These are phyloP conservation scores for Candida krabiensis DNA, from an alignment of 805 yeast species.

Conservation along the genomic window DNA sequence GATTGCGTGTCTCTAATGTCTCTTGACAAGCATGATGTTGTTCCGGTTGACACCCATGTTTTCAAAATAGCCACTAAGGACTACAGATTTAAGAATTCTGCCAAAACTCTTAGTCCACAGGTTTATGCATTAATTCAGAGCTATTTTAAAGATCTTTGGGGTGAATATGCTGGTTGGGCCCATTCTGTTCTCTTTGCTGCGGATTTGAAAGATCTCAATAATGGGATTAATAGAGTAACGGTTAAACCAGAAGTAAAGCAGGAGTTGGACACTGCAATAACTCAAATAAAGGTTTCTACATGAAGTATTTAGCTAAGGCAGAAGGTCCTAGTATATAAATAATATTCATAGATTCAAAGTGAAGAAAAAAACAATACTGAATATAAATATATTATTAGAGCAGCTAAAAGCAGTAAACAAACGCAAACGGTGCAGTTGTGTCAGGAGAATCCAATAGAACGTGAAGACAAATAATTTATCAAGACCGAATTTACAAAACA, in stretches of 20 bases:
- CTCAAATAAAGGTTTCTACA: background rate
- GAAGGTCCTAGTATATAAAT: too few species aligned
- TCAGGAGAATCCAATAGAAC: constrained; percentile 1
- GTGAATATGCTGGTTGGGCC: constrained; percentile 97
- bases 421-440: background rate
- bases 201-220: constrained; percentile 70
- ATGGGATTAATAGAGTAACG: constrained; percentile 50
- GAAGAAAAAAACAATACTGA: background rate
- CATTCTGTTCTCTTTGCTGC: constrained; percentile 92
- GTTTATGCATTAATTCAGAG: constrained; percentile 57
- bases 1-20: constrained; percentile 96
- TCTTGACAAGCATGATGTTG: constrained; percentile 78
- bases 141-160: constrained; percentile 72
- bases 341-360: background rate
- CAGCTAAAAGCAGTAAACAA: constrained; percentile 4
- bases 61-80: constrained; percentile 85
- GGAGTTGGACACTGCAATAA: constrained; percentile 1
- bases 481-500: constrained; percentile 51
- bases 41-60: constrained; percentile 96
- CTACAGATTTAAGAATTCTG: constrained; percentile 52
- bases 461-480: background rate
- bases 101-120: constrained; percentile 48
- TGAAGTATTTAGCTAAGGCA: too few species aligned
- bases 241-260: constrained; percentile 6
- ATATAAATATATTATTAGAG: constrained; percentile 4